Evolutionary conservation across 495 filamentous ascomycete genomes (phyloP).

Genomic region (Trichoderma reesei): DNA sequence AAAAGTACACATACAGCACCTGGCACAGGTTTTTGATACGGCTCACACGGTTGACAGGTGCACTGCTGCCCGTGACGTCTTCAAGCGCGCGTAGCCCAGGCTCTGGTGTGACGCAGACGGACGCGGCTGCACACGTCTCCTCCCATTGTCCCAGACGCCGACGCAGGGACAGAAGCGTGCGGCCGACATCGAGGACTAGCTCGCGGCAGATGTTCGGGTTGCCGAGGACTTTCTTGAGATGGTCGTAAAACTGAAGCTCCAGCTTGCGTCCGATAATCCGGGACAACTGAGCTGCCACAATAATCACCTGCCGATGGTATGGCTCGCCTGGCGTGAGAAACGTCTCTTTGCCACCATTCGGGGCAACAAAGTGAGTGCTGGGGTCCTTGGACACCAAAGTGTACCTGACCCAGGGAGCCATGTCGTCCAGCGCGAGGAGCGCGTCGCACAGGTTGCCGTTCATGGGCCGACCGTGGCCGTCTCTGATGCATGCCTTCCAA

Average conservation of each 20-base stretch:
- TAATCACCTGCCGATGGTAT: not conserved
- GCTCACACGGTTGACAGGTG: not conserved
- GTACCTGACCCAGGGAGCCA: not conserved
- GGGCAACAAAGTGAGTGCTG: too few species aligned
- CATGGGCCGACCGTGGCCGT: not conserved
- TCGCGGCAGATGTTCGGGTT: not conserved
- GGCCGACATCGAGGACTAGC: not conserved
- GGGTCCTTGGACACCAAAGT: not conserved
- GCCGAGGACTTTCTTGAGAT: not conserved
- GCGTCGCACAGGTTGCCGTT: not conserved
- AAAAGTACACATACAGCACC: slow-evolving; percentile 8
- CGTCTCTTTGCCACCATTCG: too few species aligned
- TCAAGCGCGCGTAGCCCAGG: too few species aligned
- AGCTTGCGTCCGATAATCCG: not conserved
- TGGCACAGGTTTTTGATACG: not conserved
- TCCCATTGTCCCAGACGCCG: not conserved
- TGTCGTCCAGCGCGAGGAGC: not conserved
- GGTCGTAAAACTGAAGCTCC: not conserved
- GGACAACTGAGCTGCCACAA: not conserved
- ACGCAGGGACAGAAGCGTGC: not conserved
- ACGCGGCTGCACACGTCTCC: not conserved
- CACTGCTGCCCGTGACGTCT: not conserved
- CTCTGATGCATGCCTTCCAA: not conserved
- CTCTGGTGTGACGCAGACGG: not conserved
- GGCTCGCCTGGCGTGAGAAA: too few species aligned